These are phyloP conservation scores for Lepiota subincarnata DNA, from an alignment of 768 basidiomycete genomes.

Conservation along the genomic window DNA sequence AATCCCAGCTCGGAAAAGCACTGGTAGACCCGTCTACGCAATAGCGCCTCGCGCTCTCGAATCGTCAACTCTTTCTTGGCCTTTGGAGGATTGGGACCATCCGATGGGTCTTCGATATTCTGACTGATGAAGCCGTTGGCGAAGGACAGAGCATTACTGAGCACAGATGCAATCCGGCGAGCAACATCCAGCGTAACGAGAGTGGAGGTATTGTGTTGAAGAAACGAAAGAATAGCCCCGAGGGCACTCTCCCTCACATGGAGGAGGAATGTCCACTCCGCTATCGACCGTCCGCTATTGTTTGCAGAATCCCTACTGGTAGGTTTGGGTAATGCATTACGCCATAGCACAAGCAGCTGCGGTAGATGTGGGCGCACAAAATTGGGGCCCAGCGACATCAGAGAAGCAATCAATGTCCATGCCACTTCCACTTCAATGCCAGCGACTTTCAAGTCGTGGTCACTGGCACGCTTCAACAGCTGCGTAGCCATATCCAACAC, in stretches of 20 bases:
- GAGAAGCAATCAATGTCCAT: slow-evolving; percentile 86
- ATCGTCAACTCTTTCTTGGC: slow-evolving; percentile 48
- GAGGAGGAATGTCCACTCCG: slow-evolving; percentile 90
- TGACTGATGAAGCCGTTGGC: slow-evolving; percentile 77
- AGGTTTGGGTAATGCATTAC: slow-evolving; percentile 94
- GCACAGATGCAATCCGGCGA: slow-evolving; percentile 78
- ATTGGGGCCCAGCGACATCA: slow-evolving; percentile 90
- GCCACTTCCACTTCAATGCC: slow-evolving; percentile 88
- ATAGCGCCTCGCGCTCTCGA: slow-evolving; percentile 74
- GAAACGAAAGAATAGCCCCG: slow-evolving; percentile 83
- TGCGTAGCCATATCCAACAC: slow-evolving; percentile 89
- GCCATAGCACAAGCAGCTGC: slow-evolving; percentile 92
- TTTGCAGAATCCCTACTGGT: slow-evolving; percentile 77
- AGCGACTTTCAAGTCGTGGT: slow-evolving; percentile 83
- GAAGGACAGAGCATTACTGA: slow-evolving; percentile 89
- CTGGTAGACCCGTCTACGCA: slow-evolving; percentile 82
- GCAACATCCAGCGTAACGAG: slow-evolving; percentile 90
- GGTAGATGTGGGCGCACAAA: slow-evolving; percentile 93
- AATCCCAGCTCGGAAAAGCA: slow-evolving; percentile 84
- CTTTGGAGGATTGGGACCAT: slow-evolving; percentile 27
- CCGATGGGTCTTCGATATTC: slow-evolving; percentile 59
- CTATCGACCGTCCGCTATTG: slow-evolving; percentile 55
- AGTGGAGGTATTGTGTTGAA: slow-evolving; percentile 69
- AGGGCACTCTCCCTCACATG: slow-evolving; percentile 89
- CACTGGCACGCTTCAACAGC: slow-evolving; percentile 85